Evolutionary conservation across 2,329 filamentous ascomycete species (phyloP).

Genomic region (Tolypocladium capitatum): DNA sequence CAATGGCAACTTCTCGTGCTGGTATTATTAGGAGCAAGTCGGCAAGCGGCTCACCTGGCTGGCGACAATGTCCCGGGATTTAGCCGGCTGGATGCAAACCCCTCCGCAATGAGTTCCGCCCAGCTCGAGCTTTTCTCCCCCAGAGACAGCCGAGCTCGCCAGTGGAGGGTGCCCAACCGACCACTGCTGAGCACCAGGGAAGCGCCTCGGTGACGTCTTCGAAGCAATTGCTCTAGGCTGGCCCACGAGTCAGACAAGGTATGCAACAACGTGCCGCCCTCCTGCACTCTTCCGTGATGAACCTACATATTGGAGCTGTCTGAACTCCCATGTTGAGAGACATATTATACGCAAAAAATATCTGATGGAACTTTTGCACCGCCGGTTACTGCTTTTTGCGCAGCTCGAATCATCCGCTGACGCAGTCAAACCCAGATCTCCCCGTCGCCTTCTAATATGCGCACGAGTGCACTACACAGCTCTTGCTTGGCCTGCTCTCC

Average conservation of each 20-base stretch:
- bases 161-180: not conserved
- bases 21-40: too few relatives aligned
- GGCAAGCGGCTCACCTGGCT: too few relatives aligned
- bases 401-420: constrained; percentile 1
- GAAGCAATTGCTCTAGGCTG: not conserved
- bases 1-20: too few relatives aligned
- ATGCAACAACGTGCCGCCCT: not conserved
- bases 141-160: not conserved
- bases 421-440: not conserved
- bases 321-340: constrained; percentile 50
- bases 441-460: constrained; percentile 9
- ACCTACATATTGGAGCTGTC: constrained; percentile 65
- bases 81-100: not conserved
- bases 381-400: not conserved
- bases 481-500: constrained; percentile 2
- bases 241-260: constrained; percentile 8
- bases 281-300: constrained; percentile 27
- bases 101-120: not conserved
- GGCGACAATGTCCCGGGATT: not conserved
- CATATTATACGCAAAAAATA: constrained; percentile 42
- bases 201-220: not conserved
- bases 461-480: constrained; percentile 2
- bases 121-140: not conserved
- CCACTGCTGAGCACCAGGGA: not conserved
- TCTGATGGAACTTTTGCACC: constrained; percentile 16